A percentile compares a stretch with the other conserved stretches of the same genome.
Evolutionary conservation across 768 basidiomycete species (phyloP).

Genomic region (Macrolepiota dolichaula): DNA sequence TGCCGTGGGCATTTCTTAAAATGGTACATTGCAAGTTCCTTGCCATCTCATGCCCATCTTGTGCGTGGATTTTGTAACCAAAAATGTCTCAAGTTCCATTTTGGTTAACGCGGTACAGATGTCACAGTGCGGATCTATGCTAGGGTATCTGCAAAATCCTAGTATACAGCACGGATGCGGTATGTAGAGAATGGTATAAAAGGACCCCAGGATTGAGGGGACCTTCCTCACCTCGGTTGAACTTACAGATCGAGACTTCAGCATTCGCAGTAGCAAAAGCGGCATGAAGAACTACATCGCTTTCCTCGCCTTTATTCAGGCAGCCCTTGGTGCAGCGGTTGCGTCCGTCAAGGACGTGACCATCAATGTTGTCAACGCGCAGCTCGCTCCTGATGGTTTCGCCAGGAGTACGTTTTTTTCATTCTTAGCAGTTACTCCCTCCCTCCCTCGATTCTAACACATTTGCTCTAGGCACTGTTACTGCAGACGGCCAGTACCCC

Average conservation of each 20-base stretch:
- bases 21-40: background rate
- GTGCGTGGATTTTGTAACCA: background rate
- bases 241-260: conserved; percentile 4
- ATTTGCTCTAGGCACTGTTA: conserved; percentile 18
- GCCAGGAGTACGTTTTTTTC: conserved; percentile 7
- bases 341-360: conserved; percentile 17
- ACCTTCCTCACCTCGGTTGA: background rate
- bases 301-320: conserved; percentile 13
- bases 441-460: background rate
- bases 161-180: background rate
- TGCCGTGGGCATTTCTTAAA: background rate
- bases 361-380: conserved; percentile 34
- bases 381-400: conserved; percentile 42
- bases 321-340: conserved; percentile 22
- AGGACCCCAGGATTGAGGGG: background rate
- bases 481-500: conserved; percentile 26
- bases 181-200: background rate
- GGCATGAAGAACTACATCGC: conserved; percentile 8
- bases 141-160: background rate
- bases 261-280: background rate
- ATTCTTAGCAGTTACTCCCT: background rate
- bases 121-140: background rate
- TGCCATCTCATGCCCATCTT: background rate
- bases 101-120: background rate
- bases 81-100: background rate